A percentile compares a stretch with the other conserved stretches of the same genome.
Evolutionary conservation across 1,284 basidiomycete genomes (phyloP).

Genomic region (Melampsora larici-populina): DNA sequence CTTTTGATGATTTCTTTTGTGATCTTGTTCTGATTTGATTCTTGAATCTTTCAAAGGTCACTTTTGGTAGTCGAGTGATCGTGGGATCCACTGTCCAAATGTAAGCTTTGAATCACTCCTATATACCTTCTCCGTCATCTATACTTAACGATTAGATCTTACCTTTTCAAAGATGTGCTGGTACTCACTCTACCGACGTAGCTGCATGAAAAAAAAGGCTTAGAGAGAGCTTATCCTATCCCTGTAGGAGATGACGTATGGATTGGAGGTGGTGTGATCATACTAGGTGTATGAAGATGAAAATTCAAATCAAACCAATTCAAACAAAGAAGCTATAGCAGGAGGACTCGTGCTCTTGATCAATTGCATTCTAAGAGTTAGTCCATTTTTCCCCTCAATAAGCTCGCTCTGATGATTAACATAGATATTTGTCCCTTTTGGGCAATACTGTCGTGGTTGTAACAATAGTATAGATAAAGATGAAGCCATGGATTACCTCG

Average conservation of each 20-base stretch:
- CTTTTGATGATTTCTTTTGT: not conserved
- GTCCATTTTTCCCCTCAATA: not conserved
- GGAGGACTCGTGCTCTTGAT: constrained; percentile 20
- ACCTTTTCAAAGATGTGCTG: constrained; percentile 42
- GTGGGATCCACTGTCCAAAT: constrained; percentile 47
- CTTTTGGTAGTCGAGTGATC: constrained; percentile 44
- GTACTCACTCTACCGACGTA: constrained; percentile 46
- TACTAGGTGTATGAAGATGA: constrained; percentile 46
- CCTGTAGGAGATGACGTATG: constrained; percentile 48
- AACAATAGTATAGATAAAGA: constrained; percentile 79
- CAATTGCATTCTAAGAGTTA: constrained; percentile 28
- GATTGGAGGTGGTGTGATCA: constrained; percentile 45
- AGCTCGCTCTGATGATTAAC: not conserved
- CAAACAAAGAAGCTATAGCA: constrained; percentile 16
- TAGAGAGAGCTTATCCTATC: constrained; percentile 49
- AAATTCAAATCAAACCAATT: not conserved
- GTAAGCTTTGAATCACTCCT: constrained; percentile 13
- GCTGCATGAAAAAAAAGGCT: constrained; percentile 45
- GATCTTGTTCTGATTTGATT: not conserved
- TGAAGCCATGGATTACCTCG: too few species aligned
- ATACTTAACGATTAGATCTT: not conserved
- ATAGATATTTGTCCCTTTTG: not conserved
- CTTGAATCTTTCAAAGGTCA: constrained; percentile 31
- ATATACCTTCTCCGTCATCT: not conserved
- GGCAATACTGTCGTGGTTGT: constrained; percentile 67